Base-by-base conservation (phyloP, 73 alveolate genomes). In the Blepharisma japonicum region DNA sequence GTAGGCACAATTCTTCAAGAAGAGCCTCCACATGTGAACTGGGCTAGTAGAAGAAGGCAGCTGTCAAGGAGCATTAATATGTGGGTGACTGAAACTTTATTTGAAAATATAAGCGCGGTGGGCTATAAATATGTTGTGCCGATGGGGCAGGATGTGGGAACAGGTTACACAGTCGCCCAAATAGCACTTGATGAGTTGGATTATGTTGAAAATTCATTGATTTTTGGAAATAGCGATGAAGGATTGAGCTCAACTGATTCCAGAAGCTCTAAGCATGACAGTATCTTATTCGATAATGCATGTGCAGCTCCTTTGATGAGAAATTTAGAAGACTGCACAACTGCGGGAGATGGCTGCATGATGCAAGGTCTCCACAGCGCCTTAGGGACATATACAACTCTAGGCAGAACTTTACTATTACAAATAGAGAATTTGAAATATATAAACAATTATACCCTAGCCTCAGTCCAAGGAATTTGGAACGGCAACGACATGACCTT, bases 121-220 rank as follows among this genome's bases (percentile, higher is more conserved):
- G 67, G 67, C 27, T 53, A 53, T 53, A 53, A 53, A 53, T 53
- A 53, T 53, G 67, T 53, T 53, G 67, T 53, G 23, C 67, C 67
- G 23, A 14, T 20, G n/a, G 23, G 23, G 4, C 67, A 53, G 23
- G 67, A 53, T 53, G 23, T 14, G 0, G 67, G 67, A 11, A 14
- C 67, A 53, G n/a, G 27, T 2, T 53, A 53, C 4, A 53, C n/a
- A 14, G n/a, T 14, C 4, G 67, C 67, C 2, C 23, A 53, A 14
- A 53, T 14, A 53, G 67, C 23, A 14, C n/a, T 20, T 53, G 67
- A 53, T 14, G 67, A 53, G 23, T 4, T 53, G 23, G 67, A 53
- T 53, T 53, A 53, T 53, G 67, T 53, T 53, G 67, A 53, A 53
- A 53, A 53, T 20, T 53, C 67, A 53, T 20, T 53, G n/a, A 53